A percentile compares a stretch with the other conserved stretches of the same genome.
phyloP scores from a whole-genome alignment of 2,329 filamentous ascomycete species.

The Alternaria arborescens region DNA sequence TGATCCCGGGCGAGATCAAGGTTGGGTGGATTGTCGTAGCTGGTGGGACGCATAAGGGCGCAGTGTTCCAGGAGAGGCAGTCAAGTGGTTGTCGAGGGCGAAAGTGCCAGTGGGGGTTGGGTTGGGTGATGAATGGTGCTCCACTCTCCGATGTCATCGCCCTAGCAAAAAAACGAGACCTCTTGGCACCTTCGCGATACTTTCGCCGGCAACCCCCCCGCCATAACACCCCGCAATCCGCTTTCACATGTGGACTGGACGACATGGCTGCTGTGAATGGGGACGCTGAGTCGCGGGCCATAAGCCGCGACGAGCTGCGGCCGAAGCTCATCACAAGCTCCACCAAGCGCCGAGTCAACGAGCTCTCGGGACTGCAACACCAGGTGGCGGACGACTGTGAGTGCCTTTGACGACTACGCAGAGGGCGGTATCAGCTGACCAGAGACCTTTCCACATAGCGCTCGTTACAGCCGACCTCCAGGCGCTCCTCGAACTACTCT shows the following conservation, averaged over 20 bases:
- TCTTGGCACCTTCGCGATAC: slow-evolving; percentile 23
- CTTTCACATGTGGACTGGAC: slow-evolving; percentile 41
- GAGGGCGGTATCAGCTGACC: slow-evolving; percentile 19
- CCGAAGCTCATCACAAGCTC: slow-evolving; percentile 57
- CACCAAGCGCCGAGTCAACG: slow-evolving; percentile 57
- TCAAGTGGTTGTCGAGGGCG: slow-evolving; percentile 9
- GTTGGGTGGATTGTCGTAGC: slow-evolving; percentile 34
- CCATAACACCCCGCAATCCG: slow-evolving; percentile 34
- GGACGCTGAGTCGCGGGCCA: slow-evolving; percentile 42
- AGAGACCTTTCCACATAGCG: slow-evolving; percentile 36
- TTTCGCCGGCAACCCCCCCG: slow-evolving; percentile 32
- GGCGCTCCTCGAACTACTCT: slow-evolving; percentile 74
- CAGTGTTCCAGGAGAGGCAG: slow-evolving; percentile 10
- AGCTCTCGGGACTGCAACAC: slow-evolving; percentile 56
- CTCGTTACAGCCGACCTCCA: slow-evolving; percentile 56
- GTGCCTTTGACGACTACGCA: slow-evolving; percentile 22
- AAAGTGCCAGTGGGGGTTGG: slow-evolving; percentile 8
- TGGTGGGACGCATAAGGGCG: slow-evolving; percentile 46
- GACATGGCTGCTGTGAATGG: slow-evolving; percentile 51
- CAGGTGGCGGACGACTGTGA: slow-evolving; percentile 55
- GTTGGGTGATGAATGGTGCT: slow-evolving; percentile 22
- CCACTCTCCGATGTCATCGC: slow-evolving; percentile 31
- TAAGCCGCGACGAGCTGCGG: slow-evolving; percentile 49
- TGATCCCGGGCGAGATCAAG: slow-evolving; percentile 48
- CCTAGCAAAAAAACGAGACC: slow-evolving; percentile 28